Conservation (phyloP, 2,329 filamentous ascomycete species). For the Sclerotinia spermophila region DNA sequence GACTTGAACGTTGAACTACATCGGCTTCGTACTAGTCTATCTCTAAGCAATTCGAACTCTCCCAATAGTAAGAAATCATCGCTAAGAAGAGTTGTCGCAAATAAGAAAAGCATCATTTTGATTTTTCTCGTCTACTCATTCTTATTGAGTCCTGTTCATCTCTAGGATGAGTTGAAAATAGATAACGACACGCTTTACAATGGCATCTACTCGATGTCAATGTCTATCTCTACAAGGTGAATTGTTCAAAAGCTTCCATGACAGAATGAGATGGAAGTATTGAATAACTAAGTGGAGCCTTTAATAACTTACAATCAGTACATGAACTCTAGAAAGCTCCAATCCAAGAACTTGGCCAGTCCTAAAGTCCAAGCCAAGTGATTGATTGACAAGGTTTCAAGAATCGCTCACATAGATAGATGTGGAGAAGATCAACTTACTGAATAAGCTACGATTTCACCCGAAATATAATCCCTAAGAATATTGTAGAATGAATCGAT, state of each 20-base stretch:
- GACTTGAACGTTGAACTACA: accelerated
- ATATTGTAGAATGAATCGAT: too few species aligned
- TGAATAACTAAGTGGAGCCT: neutral
- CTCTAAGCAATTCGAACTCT: neutral
- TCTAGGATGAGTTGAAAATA: too few species aligned
- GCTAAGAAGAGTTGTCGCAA: neutral
- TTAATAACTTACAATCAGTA: neutral
- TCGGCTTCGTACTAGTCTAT: neutral
- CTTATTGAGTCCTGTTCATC: neutral
- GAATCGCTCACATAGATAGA: neutral
- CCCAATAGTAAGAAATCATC: neutral
- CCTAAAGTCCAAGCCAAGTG: neutral
- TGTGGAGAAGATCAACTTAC: neutral
- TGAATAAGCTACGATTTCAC: neutral
- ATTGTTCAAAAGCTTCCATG: neutral
- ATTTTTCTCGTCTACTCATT: neutral
- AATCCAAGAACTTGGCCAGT: neutral
- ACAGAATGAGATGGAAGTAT: neutral
- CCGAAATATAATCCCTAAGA: too few species aligned
- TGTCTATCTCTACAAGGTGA: neutral
- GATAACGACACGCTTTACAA: neutral
- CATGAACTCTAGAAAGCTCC: neutral
- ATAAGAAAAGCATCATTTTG: neutral
- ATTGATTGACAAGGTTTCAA: neutral
- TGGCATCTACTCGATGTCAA: too few species aligned